These are phyloP conservation scores for Xylaria hypoxylon DNA, from an alignment of 2,329 filamentous ascomycete species.

Conservation along the genomic window DNA sequence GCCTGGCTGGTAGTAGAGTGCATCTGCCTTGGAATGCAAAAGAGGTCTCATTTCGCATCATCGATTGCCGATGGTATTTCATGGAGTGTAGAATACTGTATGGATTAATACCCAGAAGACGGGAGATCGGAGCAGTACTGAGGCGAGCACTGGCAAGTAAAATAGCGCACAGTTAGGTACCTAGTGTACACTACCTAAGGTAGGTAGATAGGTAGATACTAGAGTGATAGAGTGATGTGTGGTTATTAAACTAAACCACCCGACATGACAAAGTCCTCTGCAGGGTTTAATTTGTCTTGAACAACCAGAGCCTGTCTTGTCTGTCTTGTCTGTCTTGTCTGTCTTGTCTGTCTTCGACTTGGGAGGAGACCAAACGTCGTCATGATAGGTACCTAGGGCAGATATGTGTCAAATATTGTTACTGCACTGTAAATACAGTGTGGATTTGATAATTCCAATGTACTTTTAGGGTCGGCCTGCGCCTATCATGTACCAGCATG, in stretches of 20 bases:
- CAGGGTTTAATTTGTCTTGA: conserved; percentile 42
- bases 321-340: too few species aligned
- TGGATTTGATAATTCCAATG: background rate
- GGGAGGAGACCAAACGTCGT: conserved; percentile 10
- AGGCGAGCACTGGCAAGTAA: too few species aligned
- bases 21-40: background rate
- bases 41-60: conserved; percentile 14
- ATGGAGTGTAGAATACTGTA: background rate
- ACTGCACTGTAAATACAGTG: conserved; percentile 31
- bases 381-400: conserved; percentile 8
- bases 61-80: background rate
- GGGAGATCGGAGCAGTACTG: too few species aligned
- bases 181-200: too few species aligned
- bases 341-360: conserved; percentile 16
- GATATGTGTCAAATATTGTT: background rate
- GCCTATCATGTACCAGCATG: conserved; percentile 3
- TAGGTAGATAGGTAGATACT: background rate
- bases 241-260: conserved; percentile 19
- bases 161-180: too few species aligned
- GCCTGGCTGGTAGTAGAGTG: background rate
- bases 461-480: background rate
- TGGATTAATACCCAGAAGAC: too few species aligned
- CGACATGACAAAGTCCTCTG: conserved; percentile 42
- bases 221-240: conserved; percentile 20
- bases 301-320: conserved; percentile 4